These are phyloP conservation scores for Pistacia atlantica DNA, from an alignment of 345 rosid species.

Conservation along the genomic window DNA sequence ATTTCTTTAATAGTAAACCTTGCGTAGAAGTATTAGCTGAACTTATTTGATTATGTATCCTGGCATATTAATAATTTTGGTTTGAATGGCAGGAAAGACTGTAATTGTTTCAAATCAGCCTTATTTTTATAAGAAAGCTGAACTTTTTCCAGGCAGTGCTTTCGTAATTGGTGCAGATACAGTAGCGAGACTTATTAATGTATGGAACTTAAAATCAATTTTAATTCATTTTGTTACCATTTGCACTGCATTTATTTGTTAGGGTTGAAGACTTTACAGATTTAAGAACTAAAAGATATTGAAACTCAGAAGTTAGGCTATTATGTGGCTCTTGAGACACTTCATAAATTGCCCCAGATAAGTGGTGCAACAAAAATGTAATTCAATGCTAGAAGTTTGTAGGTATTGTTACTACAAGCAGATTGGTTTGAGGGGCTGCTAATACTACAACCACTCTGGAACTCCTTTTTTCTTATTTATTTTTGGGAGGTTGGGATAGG, in stretches of 20 bases:
- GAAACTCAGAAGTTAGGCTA: neutral
- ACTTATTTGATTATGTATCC: conserved; percentile 3
- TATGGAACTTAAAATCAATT: conserved; percentile 34
- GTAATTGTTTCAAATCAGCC: conserved; percentile 95
- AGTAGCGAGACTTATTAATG: conserved; percentile 81
- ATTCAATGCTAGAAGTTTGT: neutral
- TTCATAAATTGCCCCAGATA: neutral
- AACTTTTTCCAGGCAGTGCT: conserved; percentile 90
- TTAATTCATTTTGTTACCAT: neutral
- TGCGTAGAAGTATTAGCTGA: neutral
- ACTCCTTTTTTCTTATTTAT: too few relatives aligned
- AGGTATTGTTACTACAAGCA: neutral
- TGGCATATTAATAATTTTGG: neutral
- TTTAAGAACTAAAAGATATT: neutral
- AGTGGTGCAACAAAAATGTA: neutral
- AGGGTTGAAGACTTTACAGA: neutral
- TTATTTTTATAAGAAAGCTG: conserved; percentile 90
- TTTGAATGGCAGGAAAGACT: conserved; percentile 68
- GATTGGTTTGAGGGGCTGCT: too few relatives aligned
- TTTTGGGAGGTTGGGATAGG: neutral
- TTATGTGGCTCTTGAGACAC: neutral
- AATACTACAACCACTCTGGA: too few relatives aligned
- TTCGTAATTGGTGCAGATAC: conserved; percentile 96
- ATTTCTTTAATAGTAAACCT: neutral
- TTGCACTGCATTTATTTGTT: too few relatives aligned